Conservation (phyloP, 1,284 basidiomycete species). For the Coniferiporia sulphurascens region DNA sequence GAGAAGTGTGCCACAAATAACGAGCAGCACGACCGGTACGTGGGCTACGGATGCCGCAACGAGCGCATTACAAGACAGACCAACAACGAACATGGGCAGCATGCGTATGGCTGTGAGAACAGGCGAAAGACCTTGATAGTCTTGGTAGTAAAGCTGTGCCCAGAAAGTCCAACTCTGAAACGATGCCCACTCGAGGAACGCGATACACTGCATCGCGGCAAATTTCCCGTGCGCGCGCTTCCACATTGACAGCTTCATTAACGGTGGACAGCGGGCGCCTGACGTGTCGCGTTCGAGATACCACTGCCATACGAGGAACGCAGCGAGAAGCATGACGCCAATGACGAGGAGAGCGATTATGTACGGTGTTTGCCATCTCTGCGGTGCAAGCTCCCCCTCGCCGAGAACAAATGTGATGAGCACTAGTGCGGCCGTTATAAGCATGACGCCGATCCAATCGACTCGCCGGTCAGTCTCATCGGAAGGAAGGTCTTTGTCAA, state of each 20-base stretch:
- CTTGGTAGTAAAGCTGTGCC: slow-evolving; percentile 66
- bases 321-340: slow-evolving; percentile 50
- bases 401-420: slow-evolving; percentile 78
- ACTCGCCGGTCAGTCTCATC: slow-evolving; percentile 49
- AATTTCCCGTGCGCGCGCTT: slow-evolving; percentile 59
- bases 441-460: slow-evolving; percentile 78
- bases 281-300: slow-evolving; percentile 44
- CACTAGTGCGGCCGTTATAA: slow-evolving; percentile 73
- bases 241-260: slow-evolving; percentile 74
- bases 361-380: slow-evolving; percentile 72
- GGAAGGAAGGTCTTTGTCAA: slow-evolving; percentile 43
- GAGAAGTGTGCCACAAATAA: slow-evolving; percentile 58
- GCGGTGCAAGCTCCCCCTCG: slow-evolving; percentile 63
- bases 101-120: slow-evolving; percentile 73
- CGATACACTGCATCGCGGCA: slow-evolving; percentile 60
- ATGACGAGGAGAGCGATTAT: slow-evolving; percentile 61
- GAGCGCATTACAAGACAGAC: slow-evolving; percentile 64
- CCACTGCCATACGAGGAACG: slow-evolving; percentile 68
- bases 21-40: slow-evolving; percentile 49
- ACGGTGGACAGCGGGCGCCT: slow-evolving; percentile 41
- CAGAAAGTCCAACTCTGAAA: slow-evolving; percentile 57
- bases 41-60: slow-evolving; percentile 58
- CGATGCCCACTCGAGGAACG: slow-evolving; percentile 64
- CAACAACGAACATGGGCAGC: slow-evolving; percentile 71
- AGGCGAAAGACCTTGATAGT: slow-evolving; percentile 49